Base-by-base conservation (phyloP, 139 green algal species). In the Coelastrella sp. region DNA sequence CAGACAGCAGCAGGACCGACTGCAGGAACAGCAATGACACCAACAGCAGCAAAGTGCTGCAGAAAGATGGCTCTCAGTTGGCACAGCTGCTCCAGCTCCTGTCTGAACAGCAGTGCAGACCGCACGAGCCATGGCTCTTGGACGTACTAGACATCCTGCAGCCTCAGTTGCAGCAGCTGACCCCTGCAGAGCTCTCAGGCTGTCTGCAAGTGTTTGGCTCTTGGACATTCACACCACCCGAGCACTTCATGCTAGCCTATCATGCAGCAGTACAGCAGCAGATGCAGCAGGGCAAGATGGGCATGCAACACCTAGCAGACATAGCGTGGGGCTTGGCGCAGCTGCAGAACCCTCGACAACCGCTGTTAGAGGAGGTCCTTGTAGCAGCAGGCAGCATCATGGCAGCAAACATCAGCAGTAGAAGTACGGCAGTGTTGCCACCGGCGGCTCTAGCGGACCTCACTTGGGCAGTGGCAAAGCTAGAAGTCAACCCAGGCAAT, bases 41-140 rank as follows among this genome's bases (percentile, higher is more conserved):
- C 14, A 60, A 7, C 54, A 58, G 64, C 47, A 23, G 4, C 79
- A 86, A 77, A 17, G 64, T 85, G 60, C 74, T 90, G 65, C 83
- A 92, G 77, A 75, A 10, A 56, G 85, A 92, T 61, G 66, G 61
- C 74, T 11, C 22, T 8, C 76, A 87, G 90, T 76, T 92, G 47
- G 76, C 90, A 5, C 65, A 86, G 74, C 84, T 90, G 77, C 75
- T 92, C 56, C 54, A 23, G 10, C 65, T 32, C 66, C 90, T 92
- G 14, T 58, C 82, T 19, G 75, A 87, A 64, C 84, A 88, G 75
- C 75, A 92, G 57, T 76, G 90, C 60, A 80, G 61, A 77, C 77
- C 90, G 6, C 83, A 90, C 20, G 13, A 76, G 58, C 65, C 64
- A 75, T 90, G 77, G 84, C 84, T 90, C 19, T 23, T 17, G n/a